Evolutionary conservation across 2,329 filamentous ascomycete species (phyloP), one percentile per base, ranked within the genome.

Genomic region (Achaetomium macrosporum): DNA sequence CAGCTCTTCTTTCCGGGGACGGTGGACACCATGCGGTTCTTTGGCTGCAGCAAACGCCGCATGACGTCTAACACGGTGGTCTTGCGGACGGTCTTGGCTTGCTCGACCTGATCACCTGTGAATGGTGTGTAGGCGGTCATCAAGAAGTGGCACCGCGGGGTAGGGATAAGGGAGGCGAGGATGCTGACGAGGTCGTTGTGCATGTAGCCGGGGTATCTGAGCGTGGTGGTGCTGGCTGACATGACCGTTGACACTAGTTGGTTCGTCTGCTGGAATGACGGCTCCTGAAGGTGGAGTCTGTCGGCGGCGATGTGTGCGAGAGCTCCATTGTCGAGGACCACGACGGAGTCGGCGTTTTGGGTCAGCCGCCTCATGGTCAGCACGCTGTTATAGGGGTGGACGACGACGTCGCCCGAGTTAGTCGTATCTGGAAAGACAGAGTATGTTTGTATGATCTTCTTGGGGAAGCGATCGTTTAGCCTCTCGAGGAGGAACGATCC

Each of bases 111-210:
- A 68, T 96, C 90, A 56, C 90, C 89, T 0, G 93, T 97, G 66
- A 99, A 99, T 6, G 93, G 93, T 0, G 93, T 99, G 74, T 99
- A 99, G 41, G 92, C 90, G 5, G 93, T 99, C 84, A 96, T 95
- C 54, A 99, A 78, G 80, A 99, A 99, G 73, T 99, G 95, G 68
- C 91, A 96, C 62, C 93, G 85, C 10, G 93, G 95, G 0, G 92
- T 99, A 1, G 93, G 93, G 57, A 99, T 97, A 40, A 99, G 79
- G 17, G 90, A 95, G 20, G 95, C 93, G 53, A 99, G 81, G 63
- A 99, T 97, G 70, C 92, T 93, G 66, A 96, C 91, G 15, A 99
- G 85, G 67, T 99, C 93, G 70, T 99, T 99, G 76, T 99, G 93
- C 93, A 99, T 99, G 73, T 99, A 99, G 37, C 93, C 93, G 1